These are phyloP conservation scores for Endoconidiophora laricicola DNA, from an alignment of 2,329 filamentous ascomycete genomes.

Conservation along the genomic window DNA sequence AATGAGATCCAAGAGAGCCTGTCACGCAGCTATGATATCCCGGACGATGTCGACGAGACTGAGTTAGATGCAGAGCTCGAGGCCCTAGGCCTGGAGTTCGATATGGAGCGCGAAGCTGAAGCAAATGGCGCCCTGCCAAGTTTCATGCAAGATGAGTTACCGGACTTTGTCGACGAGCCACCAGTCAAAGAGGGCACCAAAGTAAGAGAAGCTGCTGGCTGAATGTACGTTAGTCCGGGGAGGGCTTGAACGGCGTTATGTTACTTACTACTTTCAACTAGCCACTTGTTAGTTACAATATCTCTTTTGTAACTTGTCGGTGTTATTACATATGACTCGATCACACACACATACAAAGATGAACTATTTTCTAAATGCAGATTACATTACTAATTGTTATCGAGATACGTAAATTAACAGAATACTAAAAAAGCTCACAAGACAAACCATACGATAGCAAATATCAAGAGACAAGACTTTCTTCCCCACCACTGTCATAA, in stretches of 20 bases:
- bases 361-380: too few species aligned
- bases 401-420: neutral
- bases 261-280: too few species aligned
- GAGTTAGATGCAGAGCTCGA: conserved; percentile 94
- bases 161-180: conserved; percentile 85
- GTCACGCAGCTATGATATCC: conserved; percentile 78
- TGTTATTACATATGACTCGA: too few species aligned
- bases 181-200: conserved; percentile 57
- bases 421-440: neutral
- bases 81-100: conserved; percentile 83
- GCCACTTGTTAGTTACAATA: too few species aligned
- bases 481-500: too few species aligned
- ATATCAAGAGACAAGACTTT: neutral
- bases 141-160: conserved; percentile 78
- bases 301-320: too few species aligned
- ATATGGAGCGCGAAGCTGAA: conserved; percentile 56
- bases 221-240: neutral
- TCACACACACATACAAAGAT: too few species aligned
- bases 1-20: conserved; percentile 98
- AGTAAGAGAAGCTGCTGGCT: conserved; percentile 64
- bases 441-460: too few species aligned
- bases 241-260: too few species aligned
- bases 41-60: conserved; percentile 91
- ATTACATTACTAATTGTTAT: too few species aligned
- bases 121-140: conserved; percentile 49